These are phyloP conservation scores for Arabidopsis arenosa DNA, from an alignment of 345 rosid genomes.

Conservation along the genomic window DNA sequence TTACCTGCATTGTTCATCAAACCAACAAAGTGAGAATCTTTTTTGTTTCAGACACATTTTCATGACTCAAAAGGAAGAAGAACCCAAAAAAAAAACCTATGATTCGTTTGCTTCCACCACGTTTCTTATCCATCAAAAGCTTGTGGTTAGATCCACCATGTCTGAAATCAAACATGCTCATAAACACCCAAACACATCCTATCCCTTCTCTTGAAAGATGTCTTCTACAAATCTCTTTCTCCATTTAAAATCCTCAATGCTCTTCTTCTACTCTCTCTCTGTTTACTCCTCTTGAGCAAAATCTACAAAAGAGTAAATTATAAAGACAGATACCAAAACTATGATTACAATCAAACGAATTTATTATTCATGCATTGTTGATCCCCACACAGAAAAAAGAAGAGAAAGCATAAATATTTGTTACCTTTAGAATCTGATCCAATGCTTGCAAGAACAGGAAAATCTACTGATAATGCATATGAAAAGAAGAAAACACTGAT, in stretches of 20 bases:
- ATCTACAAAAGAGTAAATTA: constrained; percentile 14
- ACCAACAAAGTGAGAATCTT: constrained; percentile 44
- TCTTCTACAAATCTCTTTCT: constrained; percentile 47
- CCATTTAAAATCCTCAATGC: constrained; percentile 34
- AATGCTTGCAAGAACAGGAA: constrained; percentile 34
- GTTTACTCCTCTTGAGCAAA: constrained; percentile 6
- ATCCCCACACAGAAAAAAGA: not conserved
- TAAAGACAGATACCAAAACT: constrained; percentile 11
- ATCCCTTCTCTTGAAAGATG: constrained; percentile 56
- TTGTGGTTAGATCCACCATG: constrained; percentile 68
- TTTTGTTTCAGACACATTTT: not conserved
- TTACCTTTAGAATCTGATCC: constrained; percentile 40
- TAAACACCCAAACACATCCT: constrained; percentile 89
- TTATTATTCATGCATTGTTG: constrained; percentile 41
- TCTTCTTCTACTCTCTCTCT: constrained; percentile 11
- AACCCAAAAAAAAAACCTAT: not conserved
- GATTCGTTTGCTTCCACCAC: constrained; percentile 49
- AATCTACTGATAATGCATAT: constrained; percentile 5
- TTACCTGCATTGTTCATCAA: constrained; percentile 40
- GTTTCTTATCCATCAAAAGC: constrained; percentile 72
- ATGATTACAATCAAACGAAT: constrained; percentile 27
- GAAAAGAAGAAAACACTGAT: not conserved
- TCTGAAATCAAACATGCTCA: constrained; percentile 82
- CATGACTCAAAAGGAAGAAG: not conserved
- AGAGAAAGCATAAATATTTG: not conserved